These are phyloP conservation scores for Hypoxylon sp. DNA, from an alignment of 2,329 filamentous ascomycete genomes.

Conservation along the genomic window DNA sequence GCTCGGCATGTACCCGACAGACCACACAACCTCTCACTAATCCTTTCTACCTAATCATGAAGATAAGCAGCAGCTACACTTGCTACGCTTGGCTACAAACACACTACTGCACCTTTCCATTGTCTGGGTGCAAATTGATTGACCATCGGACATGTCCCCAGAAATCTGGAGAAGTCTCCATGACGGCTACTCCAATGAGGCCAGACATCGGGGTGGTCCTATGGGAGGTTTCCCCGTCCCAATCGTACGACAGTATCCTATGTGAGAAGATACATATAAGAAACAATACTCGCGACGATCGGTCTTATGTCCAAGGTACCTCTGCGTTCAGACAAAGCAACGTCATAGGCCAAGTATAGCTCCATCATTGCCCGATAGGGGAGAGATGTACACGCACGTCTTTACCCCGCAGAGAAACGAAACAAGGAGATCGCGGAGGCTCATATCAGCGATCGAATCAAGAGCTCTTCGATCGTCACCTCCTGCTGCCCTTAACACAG, in stretches of 20 bases:
- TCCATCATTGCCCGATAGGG: constrained; percentile 32
- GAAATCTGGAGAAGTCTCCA: constrained; percentile 22
- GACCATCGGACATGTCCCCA: constrained; percentile 26
- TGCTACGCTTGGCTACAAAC: constrained; percentile 7
- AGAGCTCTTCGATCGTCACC: constrained; percentile 42
- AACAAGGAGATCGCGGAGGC: constrained; percentile 42
- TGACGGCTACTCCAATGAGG: constrained; percentile 50
- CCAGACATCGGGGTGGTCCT: constrained; percentile 31
- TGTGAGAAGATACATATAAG: constrained; percentile 4
- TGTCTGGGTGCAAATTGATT: constrained; percentile 30
- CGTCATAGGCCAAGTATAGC: constrained; percentile 42
- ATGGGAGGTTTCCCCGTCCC: constrained; percentile 27
- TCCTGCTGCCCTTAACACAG: constrained; percentile 28
- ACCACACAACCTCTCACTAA: constrained; percentile 24
- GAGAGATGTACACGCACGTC: constrained; percentile 36
- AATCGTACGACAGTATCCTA: constrained; percentile 19
- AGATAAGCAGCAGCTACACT: constrained; percentile 12
- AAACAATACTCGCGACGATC: neutral
- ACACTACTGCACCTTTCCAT: constrained; percentile 32
- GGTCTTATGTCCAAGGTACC: constrained; percentile 22
- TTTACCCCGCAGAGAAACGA: constrained; percentile 48
- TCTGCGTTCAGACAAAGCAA: constrained; percentile 29
- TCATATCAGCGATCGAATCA: constrained; percentile 40
- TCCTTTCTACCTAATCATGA: constrained; percentile 23
- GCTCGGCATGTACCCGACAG: neutral